phyloP scores from a whole-genome alignment of 2,329 filamentous ascomycete species.

The Hirsutella rhossiliensis region DNA sequence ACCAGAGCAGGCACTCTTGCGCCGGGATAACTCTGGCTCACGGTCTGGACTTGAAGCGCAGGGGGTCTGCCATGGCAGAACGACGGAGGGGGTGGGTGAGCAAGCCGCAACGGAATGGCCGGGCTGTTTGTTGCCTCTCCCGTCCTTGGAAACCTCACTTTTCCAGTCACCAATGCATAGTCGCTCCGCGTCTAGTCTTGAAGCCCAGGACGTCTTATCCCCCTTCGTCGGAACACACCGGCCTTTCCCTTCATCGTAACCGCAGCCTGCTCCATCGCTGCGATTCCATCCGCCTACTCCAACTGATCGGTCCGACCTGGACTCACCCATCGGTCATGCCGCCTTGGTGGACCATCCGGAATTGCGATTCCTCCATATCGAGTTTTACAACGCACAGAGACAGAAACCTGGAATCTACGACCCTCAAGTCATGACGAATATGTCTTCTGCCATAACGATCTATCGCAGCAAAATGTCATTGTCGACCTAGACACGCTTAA shows the following conservation, averaged over 20 bases:
- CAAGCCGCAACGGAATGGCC: no score
- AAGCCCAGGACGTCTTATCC: not conserved
- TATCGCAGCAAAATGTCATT: conserved; percentile 11
- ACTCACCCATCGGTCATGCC: no score
- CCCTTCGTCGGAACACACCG: not conserved
- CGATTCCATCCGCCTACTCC: not conserved
- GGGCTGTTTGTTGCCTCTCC: no score
- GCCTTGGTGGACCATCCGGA: conserved; percentile 16
- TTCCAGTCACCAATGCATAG: not conserved
- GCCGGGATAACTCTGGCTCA: no score
- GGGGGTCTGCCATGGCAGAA: not conserved
- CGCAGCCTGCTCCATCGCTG: no score
- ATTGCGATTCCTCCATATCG: conserved; percentile 18
- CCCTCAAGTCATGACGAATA: conserved; percentile 7
- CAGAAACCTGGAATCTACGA: conserved; percentile 11
- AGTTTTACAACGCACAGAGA: conserved; percentile 11
- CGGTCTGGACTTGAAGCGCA: not conserved
- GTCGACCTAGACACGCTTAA: conserved; percentile 15
- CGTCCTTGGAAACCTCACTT: no score
- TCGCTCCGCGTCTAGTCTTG: not conserved
- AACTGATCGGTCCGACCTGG: not conserved
- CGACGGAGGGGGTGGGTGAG: no score
- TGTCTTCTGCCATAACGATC: conserved; percentile 13
- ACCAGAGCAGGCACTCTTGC: no score
- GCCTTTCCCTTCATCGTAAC: not conserved